A percentile compares a stretch with the other conserved stretches of the same genome.
phyloP scores from a whole-genome alignment of 345 rosid genomes.

The Alliaria petiolata region DNA sequence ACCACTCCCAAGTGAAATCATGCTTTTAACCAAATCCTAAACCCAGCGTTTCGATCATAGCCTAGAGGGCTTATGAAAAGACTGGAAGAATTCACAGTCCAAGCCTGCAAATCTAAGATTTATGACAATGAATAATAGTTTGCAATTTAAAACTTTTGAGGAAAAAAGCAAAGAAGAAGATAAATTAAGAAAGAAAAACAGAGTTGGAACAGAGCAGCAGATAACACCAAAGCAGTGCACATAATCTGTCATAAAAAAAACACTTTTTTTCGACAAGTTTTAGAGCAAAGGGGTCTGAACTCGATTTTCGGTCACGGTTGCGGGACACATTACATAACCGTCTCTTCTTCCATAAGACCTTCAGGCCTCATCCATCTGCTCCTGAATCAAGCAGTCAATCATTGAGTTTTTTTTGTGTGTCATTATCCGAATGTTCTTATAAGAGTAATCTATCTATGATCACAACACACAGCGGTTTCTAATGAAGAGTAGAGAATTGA shows the following conservation, averaged over 20 bases:
- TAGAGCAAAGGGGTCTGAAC: constrained; percentile 18
- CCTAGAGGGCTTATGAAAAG: background rate
- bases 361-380: constrained; percentile 51
- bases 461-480: background rate
- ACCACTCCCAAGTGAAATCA: background rate
- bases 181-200: background rate
- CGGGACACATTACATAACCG: constrained; percentile 14
- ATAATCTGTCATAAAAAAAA: constrained; percentile 8
- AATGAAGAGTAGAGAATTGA: background rate
- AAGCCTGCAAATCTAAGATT: too few relatives aligned
- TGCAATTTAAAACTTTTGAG: background rate
- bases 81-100: background rate
- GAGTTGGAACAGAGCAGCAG: constrained; percentile 25
- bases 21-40: background rate
- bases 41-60: background rate
- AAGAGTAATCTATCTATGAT: background rate
- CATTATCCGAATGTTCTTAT: background rate
- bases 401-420: background rate
- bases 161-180: background rate
- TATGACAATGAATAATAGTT: background rate
- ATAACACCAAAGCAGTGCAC: constrained; percentile 33
- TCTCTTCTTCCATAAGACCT: constrained; percentile 13
- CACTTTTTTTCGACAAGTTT: constrained; percentile 28
- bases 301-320: background rate
- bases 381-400: constrained; percentile 33